These are phyloP conservation scores for Vachellia pachyceras DNA, from an alignment of 306 rosid genomes.

Conservation along the genomic window DNA sequence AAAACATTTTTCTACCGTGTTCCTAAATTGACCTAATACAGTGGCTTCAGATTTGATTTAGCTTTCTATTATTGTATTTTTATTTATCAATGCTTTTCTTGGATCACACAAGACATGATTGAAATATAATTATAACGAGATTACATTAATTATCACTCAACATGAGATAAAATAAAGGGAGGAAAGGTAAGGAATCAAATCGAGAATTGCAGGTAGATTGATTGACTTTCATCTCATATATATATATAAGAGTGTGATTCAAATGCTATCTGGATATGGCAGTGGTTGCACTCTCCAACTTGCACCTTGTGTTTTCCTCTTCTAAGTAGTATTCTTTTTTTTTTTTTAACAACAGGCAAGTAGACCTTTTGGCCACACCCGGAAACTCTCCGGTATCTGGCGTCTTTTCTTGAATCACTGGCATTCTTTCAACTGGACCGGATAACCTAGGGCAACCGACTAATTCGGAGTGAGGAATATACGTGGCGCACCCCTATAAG, in stretches of 20 bases:
- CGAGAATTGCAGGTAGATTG: slow-evolving; percentile 42
- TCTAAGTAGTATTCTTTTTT: no score
- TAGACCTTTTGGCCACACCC: no score
- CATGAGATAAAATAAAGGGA: slow-evolving; percentile 6
- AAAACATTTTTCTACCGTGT: no score
- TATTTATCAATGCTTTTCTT: background rate
- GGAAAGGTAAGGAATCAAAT: slow-evolving; percentile 49
- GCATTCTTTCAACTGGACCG: no score
- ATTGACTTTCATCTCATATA: slow-evolving; percentile 35
- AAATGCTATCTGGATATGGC: slow-evolving; percentile 17
- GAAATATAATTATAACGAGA: background rate
- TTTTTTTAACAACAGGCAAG: no score
- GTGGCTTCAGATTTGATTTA: background rate
- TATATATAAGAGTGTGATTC: slow-evolving; percentile 9
- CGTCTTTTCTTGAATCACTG: no score
- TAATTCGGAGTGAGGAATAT: no score
- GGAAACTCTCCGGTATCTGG: no score
- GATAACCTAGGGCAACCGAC: no score
- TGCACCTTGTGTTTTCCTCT: no score
- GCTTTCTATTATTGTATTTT: background rate
- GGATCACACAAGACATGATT: background rate
- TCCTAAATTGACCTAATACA: no score
- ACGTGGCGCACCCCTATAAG: no score
- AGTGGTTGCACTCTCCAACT: slow-evolving; percentile 2
- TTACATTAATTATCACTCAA: background rate